Percentiles rank a stretch among this genome's conserved stretches.
Conservation (phyloP, 1,284 basidiomycete species). For the Pholiota adiposa region DNA sequence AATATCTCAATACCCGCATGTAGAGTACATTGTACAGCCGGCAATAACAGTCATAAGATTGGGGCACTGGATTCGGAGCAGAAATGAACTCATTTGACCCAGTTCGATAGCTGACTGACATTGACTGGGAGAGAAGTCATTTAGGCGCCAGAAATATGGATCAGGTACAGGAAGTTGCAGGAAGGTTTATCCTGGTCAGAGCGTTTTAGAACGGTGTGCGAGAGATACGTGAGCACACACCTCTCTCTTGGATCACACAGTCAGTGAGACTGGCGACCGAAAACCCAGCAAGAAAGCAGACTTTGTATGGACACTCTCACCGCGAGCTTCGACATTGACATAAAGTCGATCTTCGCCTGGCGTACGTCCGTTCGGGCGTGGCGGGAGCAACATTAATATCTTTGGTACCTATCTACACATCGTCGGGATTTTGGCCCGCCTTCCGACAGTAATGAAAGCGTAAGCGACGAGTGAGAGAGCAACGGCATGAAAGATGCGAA, state of each 20-base stretch:
- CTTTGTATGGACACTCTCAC: background rate
- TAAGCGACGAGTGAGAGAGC: slow-evolving; percentile 1
- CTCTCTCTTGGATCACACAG: background rate
- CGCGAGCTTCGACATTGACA: background rate
- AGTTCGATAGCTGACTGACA: background rate
- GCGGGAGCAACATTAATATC: background rate
- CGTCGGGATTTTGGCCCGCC: background rate
- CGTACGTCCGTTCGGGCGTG: background rate
- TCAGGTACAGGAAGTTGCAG: background rate
- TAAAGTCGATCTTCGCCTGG: background rate
- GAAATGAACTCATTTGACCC: background rate
- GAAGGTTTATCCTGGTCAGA: background rate
- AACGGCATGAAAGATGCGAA: background rate
- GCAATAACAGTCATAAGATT: background rate
- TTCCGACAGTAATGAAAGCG: background rate
- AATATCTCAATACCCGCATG: background rate
- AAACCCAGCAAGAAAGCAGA: background rate
- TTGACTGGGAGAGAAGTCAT: background rate
- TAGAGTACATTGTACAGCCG: background rate
- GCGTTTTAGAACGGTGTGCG: background rate
- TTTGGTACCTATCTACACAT: background rate
- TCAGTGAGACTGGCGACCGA: background rate
- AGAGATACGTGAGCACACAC: background rate
- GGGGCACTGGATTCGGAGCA: background rate
- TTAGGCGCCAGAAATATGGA: slow-evolving; percentile 5